These are phyloP conservation scores for Ogataea thermomethanolica DNA, from an alignment of 805 yeast species.

Conservation along the genomic window DNA sequence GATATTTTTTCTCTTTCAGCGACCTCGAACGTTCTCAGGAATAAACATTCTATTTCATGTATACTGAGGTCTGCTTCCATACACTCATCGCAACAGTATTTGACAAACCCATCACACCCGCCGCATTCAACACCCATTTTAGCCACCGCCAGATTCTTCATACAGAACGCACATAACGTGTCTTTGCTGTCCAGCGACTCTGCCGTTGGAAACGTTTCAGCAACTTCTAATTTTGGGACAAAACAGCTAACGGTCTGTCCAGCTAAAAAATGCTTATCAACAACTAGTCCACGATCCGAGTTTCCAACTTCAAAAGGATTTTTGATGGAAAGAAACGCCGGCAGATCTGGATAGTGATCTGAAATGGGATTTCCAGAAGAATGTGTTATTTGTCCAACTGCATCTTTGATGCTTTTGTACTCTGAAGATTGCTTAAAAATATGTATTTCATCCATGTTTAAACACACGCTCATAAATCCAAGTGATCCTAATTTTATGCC, in stretches of 20 bases:
- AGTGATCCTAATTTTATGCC: slow-evolving; percentile 7
- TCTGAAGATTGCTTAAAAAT: slow-evolving; percentile 3
- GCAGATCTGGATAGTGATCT: slow-evolving; percentile 5
- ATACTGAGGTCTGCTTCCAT: slow-evolving; percentile 8
- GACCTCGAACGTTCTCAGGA: neutral
- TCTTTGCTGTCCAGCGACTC: slow-evolving; percentile 9
- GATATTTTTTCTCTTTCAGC: slow-evolving; percentile 7
- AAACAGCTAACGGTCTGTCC: slow-evolving; percentile 9
- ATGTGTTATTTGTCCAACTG: slow-evolving; percentile 7
- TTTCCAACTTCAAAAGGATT: slow-evolving; percentile 13
- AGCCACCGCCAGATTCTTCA: slow-evolving; percentile 7
- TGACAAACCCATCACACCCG: slow-evolving; percentile 11
- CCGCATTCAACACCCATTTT: slow-evolving; percentile 6
- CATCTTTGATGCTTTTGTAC: slow-evolving; percentile 5
- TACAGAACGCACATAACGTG: slow-evolving; percentile 15
- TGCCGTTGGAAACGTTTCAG: slow-evolving; percentile 7
- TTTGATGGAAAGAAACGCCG: slow-evolving; percentile 7
- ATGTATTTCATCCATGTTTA: neutral
- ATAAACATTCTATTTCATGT: slow-evolving; percentile 20
- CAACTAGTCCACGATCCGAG: slow-evolving; percentile 11
- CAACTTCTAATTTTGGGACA: slow-evolving; percentile 14
- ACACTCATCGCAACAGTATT: slow-evolving; percentile 19
- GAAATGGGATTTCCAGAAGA: slow-evolving; percentile 5
- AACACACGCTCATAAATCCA: neutral
- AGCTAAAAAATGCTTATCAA: neutral